These are phyloP conservation scores for Thalassiosira delicatula DNA, from an alignment of 352 stramenopile species.

Conservation along the genomic window DNA sequence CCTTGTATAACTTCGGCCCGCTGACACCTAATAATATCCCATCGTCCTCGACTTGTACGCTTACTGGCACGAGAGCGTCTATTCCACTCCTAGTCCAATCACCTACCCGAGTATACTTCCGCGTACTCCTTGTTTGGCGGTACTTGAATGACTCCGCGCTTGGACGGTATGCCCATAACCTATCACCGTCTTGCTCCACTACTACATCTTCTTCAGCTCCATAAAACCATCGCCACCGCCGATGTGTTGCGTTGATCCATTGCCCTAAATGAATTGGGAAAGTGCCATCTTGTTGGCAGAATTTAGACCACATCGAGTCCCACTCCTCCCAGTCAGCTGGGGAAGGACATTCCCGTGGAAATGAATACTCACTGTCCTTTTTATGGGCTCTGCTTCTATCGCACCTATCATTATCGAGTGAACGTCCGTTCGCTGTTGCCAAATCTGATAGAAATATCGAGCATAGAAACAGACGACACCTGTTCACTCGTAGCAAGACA, in stretches of 20 bases:
- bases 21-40: no score
- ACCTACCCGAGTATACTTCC: no score
- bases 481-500: background rate
- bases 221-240: background rate
- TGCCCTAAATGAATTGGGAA: background rate
- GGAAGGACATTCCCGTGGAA: slow-evolving; percentile 18
- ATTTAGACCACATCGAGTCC: background rate
- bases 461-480: background rate
- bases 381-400: no score
- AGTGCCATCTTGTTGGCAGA: background rate
- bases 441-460: background rate
- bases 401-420: no score
- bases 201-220: background rate
- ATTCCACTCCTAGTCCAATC: background rate
- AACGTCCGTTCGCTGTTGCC: background rate
- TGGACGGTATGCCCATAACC: background rate
- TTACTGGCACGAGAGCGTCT: no score
- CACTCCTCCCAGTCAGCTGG: slow-evolving; percentile 16
- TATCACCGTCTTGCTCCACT: background rate
- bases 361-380: no score
- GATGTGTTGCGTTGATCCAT: background rate
- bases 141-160: background rate
- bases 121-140: no score
- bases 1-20: no score
- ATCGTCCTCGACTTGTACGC: no score